A percentile compares a stretch with the other conserved stretches of the same genome.
Evolutionary conservation across 176 grass and related monocot species (phyloP).

Genomic region (Ampelocalamus luodianensis): DNA sequence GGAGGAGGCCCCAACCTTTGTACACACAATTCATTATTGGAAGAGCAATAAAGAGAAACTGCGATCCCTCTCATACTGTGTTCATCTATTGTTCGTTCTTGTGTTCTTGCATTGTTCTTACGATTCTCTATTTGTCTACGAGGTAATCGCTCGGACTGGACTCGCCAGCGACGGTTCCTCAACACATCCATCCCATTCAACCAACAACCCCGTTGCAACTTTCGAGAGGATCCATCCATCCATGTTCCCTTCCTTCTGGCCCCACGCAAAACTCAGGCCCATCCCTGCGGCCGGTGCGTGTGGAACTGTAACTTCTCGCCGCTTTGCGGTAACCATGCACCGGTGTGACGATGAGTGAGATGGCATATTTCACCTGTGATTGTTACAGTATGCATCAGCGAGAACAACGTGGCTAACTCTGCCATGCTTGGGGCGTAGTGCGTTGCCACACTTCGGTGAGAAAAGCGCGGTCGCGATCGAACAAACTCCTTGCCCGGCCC

Average conservation of each 20-base stretch:
- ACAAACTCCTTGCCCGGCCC: not conserved
- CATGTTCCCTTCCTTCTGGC: not conserved
- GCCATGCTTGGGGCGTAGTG: too few relatives aligned
- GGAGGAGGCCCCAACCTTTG: too few relatives aligned
- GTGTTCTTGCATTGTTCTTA: too few relatives aligned
- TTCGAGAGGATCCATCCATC: not conserved
- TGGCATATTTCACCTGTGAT: not conserved
- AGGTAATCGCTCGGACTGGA: too few relatives aligned
- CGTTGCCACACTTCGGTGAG: not conserved
- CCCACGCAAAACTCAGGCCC: not conserved
- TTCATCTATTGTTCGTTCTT: too few relatives aligned
- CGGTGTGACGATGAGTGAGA: not conserved
- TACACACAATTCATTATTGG: too few relatives aligned
- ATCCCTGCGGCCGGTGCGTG: not conserved
- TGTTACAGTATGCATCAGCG: not conserved
- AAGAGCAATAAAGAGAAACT: too few relatives aligned
- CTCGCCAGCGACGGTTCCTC: too few relatives aligned
- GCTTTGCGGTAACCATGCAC: not conserved
- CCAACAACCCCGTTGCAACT: not conserved
- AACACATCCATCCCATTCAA: not conserved
- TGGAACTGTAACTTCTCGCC: not conserved
- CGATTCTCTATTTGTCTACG: too few relatives aligned
- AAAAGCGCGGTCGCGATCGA: not conserved
- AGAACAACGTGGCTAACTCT: not conserved
- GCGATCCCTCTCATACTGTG: too few relatives aligned